Conservation (phyloP, 371 early-diverging fungal genomes). For the Batkoa obscura region DNA sequence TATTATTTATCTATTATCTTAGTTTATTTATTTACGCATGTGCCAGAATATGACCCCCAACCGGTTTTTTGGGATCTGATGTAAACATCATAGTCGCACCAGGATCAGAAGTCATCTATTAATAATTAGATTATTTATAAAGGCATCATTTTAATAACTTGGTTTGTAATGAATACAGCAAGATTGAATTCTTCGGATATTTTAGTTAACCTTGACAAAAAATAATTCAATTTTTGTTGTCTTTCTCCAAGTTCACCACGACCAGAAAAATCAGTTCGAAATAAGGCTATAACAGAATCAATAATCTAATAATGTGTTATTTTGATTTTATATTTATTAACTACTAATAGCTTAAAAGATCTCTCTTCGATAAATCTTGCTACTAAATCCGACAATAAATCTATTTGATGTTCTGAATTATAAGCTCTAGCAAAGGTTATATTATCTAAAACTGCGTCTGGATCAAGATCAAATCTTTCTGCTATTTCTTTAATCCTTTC, state of each 20-base stretch:
- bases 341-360: background rate
- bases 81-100: slow-evolving; percentile 45
- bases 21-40: slow-evolving; percentile 86
- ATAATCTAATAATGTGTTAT: slow-evolving; percentile 21
- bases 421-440: slow-evolving; percentile 54
- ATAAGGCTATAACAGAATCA: slow-evolving; percentile 60
- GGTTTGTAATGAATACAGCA: slow-evolving; percentile 78
- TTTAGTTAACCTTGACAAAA: slow-evolving; percentile 55
- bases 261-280: slow-evolving; percentile 57
- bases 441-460: slow-evolving; percentile 40
- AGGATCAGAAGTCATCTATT: slow-evolving; percentile 26
- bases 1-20: slow-evolving; percentile 10
- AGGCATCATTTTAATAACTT: slow-evolving; percentile 21
- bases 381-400: slow-evolving; percentile 42
- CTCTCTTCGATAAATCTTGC: slow-evolving; percentile 53
- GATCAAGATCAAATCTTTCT: slow-evolving; percentile 47
- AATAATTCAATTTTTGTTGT: slow-evolving; percentile 68
- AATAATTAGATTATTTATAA: slow-evolving; percentile 3
- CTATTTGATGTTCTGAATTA: slow-evolving; percentile 73
- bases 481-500: slow-evolving; percentile 60
- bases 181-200: slow-evolving; percentile 78
- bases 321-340: background rate
- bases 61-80: slow-evolving; percentile 89
- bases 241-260: slow-evolving; percentile 80
- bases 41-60: slow-evolving; percentile 98